phyloP scores from a whole-genome alignment of 108 stramenopile genomes.

The Cylindrotheca closterium region DNA sequence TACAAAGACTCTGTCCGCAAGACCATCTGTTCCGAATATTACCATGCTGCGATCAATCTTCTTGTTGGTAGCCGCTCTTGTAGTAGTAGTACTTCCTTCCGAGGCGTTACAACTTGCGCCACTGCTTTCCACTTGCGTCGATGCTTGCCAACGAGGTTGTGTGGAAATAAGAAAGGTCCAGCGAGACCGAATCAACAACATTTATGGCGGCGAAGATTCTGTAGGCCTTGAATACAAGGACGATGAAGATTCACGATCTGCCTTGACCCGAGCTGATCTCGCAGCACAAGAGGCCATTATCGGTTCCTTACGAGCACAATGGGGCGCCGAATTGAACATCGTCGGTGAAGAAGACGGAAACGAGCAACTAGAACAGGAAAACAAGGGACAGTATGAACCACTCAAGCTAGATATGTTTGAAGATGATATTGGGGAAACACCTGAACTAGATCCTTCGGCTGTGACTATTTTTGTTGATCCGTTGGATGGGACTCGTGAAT shows the following conservation, averaged over 20 bases:
- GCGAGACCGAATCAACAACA: constrained; percentile 10
- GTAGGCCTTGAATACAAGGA: constrained; percentile 27
- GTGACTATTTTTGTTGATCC: constrained; percentile 65
- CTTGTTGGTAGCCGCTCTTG: too few species aligned
- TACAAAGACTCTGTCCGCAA: too few species aligned
- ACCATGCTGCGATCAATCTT: too few species aligned
- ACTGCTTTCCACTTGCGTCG: constrained; percentile 25
- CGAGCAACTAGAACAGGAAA: constrained; percentile 4
- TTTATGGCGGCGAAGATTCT: neutral
- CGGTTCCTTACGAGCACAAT: constrained; percentile 8
- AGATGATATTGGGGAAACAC: constrained; percentile 8
- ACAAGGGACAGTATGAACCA: neutral
- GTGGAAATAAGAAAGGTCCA: constrained; percentile 26
- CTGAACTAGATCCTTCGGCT: constrained; percentile 6
- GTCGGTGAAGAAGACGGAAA: constrained; percentile 43
- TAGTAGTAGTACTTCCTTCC: too few species aligned
- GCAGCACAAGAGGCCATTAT: constrained; percentile 43
- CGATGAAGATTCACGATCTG: constrained; percentile 36
- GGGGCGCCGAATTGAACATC: constrained; percentile 19
- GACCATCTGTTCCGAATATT: too few species aligned
- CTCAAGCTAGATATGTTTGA: constrained; percentile 4
- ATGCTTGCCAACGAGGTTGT: constrained; percentile 34
- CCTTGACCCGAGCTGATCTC: constrained; percentile 44
- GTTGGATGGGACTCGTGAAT: constrained; percentile 78
- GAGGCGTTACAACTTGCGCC: constrained; percentile 5